Evolutionary conservation across 306 rosid species (phyloP), one percentile per base, ranked within the genome.

Genomic region (Cucurbita pepo): DNA sequence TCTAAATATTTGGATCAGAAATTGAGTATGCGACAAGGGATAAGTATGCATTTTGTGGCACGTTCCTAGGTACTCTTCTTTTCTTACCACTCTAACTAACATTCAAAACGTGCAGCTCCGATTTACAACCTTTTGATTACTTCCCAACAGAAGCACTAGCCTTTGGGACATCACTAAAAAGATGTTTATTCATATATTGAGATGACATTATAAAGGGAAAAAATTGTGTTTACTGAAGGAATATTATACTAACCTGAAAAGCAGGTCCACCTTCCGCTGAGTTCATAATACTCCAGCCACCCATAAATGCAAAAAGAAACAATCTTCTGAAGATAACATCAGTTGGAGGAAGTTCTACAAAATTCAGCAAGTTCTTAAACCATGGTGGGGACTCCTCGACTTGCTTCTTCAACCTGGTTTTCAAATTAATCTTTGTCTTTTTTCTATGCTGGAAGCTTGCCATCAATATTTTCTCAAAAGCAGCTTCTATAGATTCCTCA

Each of bases 321-420:
- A 91, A 79, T 81, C 99, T 85, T 84, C 97, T 86, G 40, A 89
- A 90, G 66, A 91, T 84, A 63, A 91, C 85, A 52, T 95, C 97
- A 19, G 83, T 75, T 1, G 97, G 95, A 44, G 99, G 96, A 80
- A 89, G 83, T 85, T 95, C 99, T 77, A 91, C 97, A 74, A 80
- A 88, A 77, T 77, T 73, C 74, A 95, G 88, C 81, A 89, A 81
- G 79, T 83, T 95, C 86, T 88, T 81, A 79, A 91, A 69, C 97
- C 97, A 95, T 52, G 99, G 90, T 44, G 99, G 99, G 76, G 99
- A 95, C 82, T 95, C 99, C 76, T 95, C 99, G 21, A 91, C 97
- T 88, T 89, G 83, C 90, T 89, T 89, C 77, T 91, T 95, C 86
- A 95, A 84, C 89, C 78, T 88, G 85, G 82, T 91, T 86, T 95